These are phyloP conservation scores for Solanum sejunctum DNA, from an alignment of 257 asterid genomes.

Conservation along the genomic window DNA sequence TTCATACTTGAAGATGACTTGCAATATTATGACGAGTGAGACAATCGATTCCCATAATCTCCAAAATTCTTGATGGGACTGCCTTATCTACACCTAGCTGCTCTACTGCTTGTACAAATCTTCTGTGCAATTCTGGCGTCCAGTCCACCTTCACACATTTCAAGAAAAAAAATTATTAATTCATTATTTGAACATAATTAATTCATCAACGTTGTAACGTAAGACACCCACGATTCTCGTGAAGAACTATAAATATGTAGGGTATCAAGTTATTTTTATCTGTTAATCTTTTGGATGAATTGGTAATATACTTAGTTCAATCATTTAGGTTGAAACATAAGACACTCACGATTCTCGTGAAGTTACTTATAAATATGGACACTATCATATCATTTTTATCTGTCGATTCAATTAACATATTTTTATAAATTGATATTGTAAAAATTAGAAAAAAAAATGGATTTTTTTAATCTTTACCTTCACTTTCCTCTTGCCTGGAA, in stretches of 20 bases:
- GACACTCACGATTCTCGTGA: slow-evolving; percentile 18
- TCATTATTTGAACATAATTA: neutral
- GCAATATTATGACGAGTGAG: slow-evolving; percentile 97
- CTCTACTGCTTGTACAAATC: slow-evolving; percentile 92
- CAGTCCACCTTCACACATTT: slow-evolving; percentile 67
- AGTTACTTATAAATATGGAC: neutral
- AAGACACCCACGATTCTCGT: slow-evolving; percentile 11
- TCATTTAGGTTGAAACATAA: neutral
- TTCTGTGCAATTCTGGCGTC: slow-evolving; percentile 90
- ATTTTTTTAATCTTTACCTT: slow-evolving; percentile 29
- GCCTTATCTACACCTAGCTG: slow-evolving; percentile 92
- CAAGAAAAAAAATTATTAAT: neutral
- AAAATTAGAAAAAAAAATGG: neutral
- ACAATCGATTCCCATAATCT: slow-evolving; percentile 89
- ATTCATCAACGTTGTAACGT: neutral
- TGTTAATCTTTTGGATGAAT: no score
- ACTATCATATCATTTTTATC: no score
- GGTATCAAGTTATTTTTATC: no score
- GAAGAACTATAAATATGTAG: neutral
- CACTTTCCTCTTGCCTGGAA: slow-evolving; percentile 55
- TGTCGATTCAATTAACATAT: no score
- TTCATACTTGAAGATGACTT: slow-evolving; percentile 86
- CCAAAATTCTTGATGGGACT: slow-evolving; percentile 88
- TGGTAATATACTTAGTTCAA: no score
- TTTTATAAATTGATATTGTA: neutral